phyloP scores from a whole-genome alignment of 1,284 basidiomycete species.

The Sutorius eximius region DNA sequence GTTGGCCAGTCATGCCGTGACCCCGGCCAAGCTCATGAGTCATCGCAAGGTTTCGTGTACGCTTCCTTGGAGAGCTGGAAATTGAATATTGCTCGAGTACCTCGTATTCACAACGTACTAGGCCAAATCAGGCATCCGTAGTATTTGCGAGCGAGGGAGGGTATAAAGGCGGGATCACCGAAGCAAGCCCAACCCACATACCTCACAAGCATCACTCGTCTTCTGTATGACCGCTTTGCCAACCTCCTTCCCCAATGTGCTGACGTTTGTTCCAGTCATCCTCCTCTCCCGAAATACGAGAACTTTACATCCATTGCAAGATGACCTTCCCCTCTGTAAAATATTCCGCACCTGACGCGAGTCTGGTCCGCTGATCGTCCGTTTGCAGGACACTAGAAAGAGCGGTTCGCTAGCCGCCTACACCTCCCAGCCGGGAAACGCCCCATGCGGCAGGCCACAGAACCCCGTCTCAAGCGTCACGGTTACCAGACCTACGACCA shows the following conservation, averaged over 20 bases:
- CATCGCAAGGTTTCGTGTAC: neutral
- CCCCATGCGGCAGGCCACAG: constrained; percentile 13
- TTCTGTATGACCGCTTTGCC: constrained; percentile 1
- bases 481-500: constrained; percentile 1
- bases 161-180: constrained; percentile 11
- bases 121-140: neutral
- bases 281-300: neutral
- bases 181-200: neutral
- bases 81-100: too few relatives aligned
- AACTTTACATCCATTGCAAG: neutral
- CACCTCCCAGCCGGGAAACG: neutral
- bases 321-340: constrained; percentile 12
- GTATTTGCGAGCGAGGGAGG: neutral
- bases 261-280: neutral
- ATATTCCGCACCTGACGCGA: neutral
- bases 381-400: constrained; percentile 3
- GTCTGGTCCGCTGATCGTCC: constrained; percentile 2
- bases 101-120: neutral
- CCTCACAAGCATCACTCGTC: neutral
- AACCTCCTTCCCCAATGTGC: neutral
- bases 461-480: constrained; percentile 4
- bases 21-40: neutral
- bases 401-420: neutral
- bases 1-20: neutral
- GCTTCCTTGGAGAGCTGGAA: neutral